These are phyloP conservation scores for Pluteus cervinus DNA, from an alignment of 768 basidiomycete species.

Conservation along the genomic window DNA sequence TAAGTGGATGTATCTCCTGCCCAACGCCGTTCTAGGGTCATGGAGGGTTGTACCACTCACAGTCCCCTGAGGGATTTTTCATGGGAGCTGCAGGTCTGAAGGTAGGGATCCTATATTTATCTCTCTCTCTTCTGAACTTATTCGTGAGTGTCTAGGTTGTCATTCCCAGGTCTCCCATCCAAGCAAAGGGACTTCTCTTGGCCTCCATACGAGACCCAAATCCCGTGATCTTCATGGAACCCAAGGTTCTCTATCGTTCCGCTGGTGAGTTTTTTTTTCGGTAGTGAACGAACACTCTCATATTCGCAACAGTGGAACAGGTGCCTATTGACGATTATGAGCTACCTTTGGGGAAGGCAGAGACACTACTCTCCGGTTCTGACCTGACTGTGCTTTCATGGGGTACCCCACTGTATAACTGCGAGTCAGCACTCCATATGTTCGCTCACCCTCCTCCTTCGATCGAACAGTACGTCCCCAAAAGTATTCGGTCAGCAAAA, in stretches of 20 bases:
- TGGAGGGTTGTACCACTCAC: constrained; percentile 90
- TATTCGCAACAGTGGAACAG: constrained; percentile 62
- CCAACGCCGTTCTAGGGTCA: constrained; percentile 43
- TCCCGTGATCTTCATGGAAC: constrained; percentile 94
- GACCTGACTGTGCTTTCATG: constrained; percentile 90
- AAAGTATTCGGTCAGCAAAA: constrained; percentile 57
- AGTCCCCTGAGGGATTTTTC: constrained; percentile 94
- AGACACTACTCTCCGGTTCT: constrained; percentile 63
- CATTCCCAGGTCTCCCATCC: constrained; percentile 91
- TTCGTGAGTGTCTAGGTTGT: constrained; percentile 47
- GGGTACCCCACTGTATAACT: constrained; percentile 92
- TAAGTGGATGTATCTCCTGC: not conserved
- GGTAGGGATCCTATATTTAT: constrained; percentile 30
- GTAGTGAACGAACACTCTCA: not conserved
- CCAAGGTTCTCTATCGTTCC: constrained; percentile 88
- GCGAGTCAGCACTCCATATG: constrained; percentile 77
- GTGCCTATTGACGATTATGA: constrained; percentile 85
- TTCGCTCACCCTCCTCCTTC: constrained; percentile 59
- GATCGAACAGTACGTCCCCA: constrained; percentile 60
- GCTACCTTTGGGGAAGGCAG: constrained; percentile 79
- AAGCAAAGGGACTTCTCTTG: constrained; percentile 90
- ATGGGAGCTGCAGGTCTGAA: constrained; percentile 88
- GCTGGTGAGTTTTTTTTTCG: constrained; percentile 40
- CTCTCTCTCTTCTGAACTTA: not conserved
- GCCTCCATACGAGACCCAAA: constrained; percentile 88